Conservation (phyloP, 2,329 filamentous ascomycete species). For the Aureobasidium melanogenum region DNA sequence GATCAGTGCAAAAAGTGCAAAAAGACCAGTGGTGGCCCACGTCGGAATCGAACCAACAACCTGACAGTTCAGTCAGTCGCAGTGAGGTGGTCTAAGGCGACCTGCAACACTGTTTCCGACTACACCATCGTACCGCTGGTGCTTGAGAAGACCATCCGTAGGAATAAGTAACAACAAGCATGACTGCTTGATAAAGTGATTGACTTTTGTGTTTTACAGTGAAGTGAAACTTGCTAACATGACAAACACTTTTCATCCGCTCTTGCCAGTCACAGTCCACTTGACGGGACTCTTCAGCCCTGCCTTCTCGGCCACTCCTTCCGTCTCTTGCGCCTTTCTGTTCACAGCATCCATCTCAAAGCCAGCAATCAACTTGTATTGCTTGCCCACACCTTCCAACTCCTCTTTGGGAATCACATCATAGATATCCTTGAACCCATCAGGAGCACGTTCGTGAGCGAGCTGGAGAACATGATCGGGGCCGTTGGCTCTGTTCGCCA, state of each 20-base stretch:
- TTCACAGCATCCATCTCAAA: slow-evolving; percentile 40
- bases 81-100: too few relatives aligned
- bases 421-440: slow-evolving; percentile 33
- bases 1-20: too few relatives aligned
- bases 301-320: slow-evolving; percentile 19
- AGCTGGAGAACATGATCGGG: slow-evolving; percentile 40
- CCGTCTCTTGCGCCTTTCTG: slow-evolving; percentile 29
- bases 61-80: too few relatives aligned
- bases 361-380: slow-evolving; percentile 34
- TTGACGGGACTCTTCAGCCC: slow-evolving; percentile 18
- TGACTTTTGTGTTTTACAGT: neutral
- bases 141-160: too few relatives aligned
- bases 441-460: slow-evolving; percentile 36
- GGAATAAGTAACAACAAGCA: too few relatives aligned
- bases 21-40: too few relatives aligned
- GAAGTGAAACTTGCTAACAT: too few relatives aligned
- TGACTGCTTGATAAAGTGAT: too few relatives aligned
- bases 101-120: too few relatives aligned
- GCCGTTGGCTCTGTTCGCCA: slow-evolving; percentile 39
- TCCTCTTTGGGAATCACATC: slow-evolving; percentile 18
- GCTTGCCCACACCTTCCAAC: slow-evolving; percentile 20
- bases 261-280: slow-evolving; percentile 12
- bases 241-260: neutral
- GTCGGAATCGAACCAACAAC: too few relatives aligned
- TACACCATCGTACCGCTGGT: too few relatives aligned